phyloP scores from a whole-genome alignment of 768 basidiomycete genomes.

The Boletus sp. region DNA sequence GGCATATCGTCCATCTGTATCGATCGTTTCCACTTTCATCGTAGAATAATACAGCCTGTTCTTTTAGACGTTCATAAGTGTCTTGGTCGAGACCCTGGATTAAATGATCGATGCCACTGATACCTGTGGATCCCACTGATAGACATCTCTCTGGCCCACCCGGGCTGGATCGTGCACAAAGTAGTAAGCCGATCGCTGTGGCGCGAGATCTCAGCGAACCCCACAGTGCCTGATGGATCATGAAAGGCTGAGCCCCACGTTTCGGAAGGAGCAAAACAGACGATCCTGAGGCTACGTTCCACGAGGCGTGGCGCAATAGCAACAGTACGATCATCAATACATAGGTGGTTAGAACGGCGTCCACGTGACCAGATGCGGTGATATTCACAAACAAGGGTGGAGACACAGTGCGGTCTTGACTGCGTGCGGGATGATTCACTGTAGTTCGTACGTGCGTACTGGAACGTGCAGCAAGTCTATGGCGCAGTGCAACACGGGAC shows the following conservation, averaged over 20 bases:
- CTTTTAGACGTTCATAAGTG: constrained; percentile 1
- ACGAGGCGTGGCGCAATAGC: constrained; percentile 18
- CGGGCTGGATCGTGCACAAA: neutral
- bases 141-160: neutral
- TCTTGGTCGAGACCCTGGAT: constrained; percentile 11
- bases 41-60: constrained; percentile 5
- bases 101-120: constrained; percentile 10
- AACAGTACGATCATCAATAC: neutral
- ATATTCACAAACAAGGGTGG: neutral
- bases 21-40: constrained; percentile 11
- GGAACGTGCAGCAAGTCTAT: neutral
- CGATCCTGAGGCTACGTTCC: constrained; percentile 8
- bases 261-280: constrained; percentile 10
- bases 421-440: constrained; percentile 21
- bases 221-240: constrained; percentile 11
- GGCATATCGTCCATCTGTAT: constrained; percentile 13
- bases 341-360: constrained; percentile 1
- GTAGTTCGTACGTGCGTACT: neutral
- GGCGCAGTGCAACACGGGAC: constrained; percentile 1
- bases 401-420: neutral
- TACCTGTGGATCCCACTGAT: constrained; percentile 6
- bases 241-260: constrained; percentile 3
- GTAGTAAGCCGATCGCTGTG: constrained; percentile 7
- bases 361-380: neutral
- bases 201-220: constrained; percentile 28